Evolutionary conservation across 805 yeast species (phyloP).

Genomic region (Saccharomycopsis fodiens): DNA sequence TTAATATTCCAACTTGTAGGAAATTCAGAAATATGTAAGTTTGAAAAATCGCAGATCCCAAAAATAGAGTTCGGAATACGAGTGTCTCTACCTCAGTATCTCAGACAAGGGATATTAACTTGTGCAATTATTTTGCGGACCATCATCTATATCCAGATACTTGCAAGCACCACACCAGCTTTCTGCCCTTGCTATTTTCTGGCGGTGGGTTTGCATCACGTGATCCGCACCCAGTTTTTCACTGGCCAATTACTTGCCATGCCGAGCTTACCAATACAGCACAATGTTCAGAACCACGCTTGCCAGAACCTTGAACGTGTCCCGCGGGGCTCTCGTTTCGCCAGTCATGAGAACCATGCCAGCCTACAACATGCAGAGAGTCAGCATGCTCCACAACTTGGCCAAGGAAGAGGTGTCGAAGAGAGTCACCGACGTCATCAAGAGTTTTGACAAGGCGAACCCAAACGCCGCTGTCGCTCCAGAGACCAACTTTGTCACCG

Average conservation of each 20-base stretch:
- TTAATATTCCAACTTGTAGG: no score
- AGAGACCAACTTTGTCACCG: constrained; percentile 51
- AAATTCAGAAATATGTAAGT: no score
- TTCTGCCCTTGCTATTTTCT: no score
- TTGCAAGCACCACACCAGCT: no score
- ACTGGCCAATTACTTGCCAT: background rate
- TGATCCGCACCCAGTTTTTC: background rate
- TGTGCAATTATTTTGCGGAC: no score
- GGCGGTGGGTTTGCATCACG: no score
- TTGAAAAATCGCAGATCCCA: no score
- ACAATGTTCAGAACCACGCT: constrained; percentile 16
- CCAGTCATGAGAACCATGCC: background rate
- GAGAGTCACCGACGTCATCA: constrained; percentile 55
- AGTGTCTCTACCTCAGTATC: no score
- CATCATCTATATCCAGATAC: no score
- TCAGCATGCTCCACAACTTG: constrained; percentile 12
- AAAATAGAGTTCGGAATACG: no score
- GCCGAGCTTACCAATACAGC: background rate
- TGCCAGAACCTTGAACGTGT: constrained; percentile 5
- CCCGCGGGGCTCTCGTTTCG: constrained; percentile 1
- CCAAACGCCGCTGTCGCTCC: constrained; percentile 23
- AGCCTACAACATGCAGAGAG: constrained; percentile 1
- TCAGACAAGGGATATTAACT: no score
- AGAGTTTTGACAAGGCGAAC: constrained; percentile 53
- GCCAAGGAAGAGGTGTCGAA: constrained; percentile 23